Percentiles rank a stretch among this genome's conserved stretches.
Conservation (phyloP, 768 basidiomycete species). For the Boletales sp. region DNA sequence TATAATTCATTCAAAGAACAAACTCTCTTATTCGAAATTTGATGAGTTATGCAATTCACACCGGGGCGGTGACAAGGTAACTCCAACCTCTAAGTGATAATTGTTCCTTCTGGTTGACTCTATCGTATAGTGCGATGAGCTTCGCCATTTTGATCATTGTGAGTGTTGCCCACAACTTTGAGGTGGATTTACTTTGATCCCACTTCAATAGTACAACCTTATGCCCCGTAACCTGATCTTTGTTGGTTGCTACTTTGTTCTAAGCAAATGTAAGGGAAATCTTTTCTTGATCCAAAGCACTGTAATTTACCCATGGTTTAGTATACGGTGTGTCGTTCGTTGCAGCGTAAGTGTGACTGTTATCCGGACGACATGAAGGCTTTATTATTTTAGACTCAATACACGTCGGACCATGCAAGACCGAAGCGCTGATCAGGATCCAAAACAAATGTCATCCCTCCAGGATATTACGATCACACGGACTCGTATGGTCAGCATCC, state of each 20-base stretch:
- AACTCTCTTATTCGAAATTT: constrained; percentile 54
- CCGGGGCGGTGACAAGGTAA: constrained; percentile 62
- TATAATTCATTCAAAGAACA: constrained; percentile 32
- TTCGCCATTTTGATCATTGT: constrained; percentile 54
- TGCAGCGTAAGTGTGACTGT: constrained; percentile 48
- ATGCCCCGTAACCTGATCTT: constrained; percentile 57
- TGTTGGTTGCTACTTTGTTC: constrained; percentile 56
- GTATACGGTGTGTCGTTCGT: constrained; percentile 65
- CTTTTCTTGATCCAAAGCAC: not conserved
- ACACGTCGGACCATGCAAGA: constrained; percentile 54
- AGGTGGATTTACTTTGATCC: not conserved
- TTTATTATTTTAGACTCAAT: constrained; percentile 46
- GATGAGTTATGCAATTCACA: constrained; percentile 58
- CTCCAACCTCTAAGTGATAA: not conserved
- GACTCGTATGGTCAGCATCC: not conserved
- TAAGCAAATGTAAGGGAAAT: constrained; percentile 55
- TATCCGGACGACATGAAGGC: not conserved
- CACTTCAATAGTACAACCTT: constrained; percentile 47
- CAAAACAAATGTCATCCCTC: constrained; percentile 23
- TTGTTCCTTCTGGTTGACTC: not conserved
- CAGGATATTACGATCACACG: constrained; percentile 18
- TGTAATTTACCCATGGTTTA: constrained; percentile 18
- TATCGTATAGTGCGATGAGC: constrained; percentile 27
- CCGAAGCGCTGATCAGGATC: constrained; percentile 46
- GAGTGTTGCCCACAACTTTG: constrained; percentile 15